Conservation (phyloP, 805 yeast genomes). For the Nakazawaea populi region DNA sequence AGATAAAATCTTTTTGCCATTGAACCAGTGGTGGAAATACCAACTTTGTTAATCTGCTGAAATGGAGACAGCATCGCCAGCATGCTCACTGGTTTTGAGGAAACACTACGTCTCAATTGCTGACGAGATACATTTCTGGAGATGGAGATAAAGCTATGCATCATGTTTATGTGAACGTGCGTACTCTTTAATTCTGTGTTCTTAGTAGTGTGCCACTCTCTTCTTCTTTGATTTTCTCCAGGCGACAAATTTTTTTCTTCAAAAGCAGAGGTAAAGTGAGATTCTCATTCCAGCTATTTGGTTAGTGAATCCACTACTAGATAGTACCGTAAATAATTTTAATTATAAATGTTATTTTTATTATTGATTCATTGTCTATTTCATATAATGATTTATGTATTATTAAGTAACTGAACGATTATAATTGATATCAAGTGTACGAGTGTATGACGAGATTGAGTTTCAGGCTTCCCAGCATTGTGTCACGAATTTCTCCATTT, state of each 20-base stretch:
- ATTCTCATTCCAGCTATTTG: too few relatives aligned
- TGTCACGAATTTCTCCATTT: slow-evolving; percentile 80
- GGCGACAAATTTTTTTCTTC: too few relatives aligned
- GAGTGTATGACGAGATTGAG: not conserved
- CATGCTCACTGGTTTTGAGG: not conserved
- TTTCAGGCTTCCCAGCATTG: slow-evolving; percentile 52
- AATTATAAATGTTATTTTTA: too few relatives aligned
- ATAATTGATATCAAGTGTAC: too few relatives aligned
- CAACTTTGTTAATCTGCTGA: not conserved
- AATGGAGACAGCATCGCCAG: not conserved
- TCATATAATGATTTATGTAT: too few relatives aligned
- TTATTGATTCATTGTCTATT: too few relatives aligned
- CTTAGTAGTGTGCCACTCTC: too few relatives aligned
- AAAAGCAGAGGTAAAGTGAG: too few relatives aligned
- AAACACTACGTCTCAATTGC: slow-evolving; percentile 1
- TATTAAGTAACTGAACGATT: too few relatives aligned
- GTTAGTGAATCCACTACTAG: too few relatives aligned
- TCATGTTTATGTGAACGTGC: slow-evolving; percentile 1
- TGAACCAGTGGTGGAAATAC: not conserved
- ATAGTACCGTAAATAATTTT: too few relatives aligned
- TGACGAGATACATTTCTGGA: slow-evolving; percentile 16
- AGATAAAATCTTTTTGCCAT: slow-evolving; percentile 18
- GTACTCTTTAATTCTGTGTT: not conserved
- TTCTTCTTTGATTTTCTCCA: too few relatives aligned
- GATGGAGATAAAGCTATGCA: slow-evolving; percentile 21